phyloP scores from a whole-genome alignment of 2,329 filamentous ascomycete genomes.

The Sporothrix brunneoviolacea region DNA sequence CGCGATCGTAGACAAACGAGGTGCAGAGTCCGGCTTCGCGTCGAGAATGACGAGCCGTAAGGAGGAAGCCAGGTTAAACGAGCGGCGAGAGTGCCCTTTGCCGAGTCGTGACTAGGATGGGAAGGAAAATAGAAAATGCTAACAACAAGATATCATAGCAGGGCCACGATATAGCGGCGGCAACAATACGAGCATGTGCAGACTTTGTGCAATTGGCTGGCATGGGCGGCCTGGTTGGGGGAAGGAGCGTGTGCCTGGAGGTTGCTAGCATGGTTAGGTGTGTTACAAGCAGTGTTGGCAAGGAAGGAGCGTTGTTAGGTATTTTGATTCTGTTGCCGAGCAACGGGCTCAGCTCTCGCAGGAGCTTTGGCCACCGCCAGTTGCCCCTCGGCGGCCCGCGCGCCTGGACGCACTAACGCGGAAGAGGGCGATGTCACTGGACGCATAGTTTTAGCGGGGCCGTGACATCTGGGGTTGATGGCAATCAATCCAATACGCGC shows the following conservation, averaged over 20 bases:
- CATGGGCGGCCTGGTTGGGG: background rate
- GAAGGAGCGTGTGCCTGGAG: conserved; percentile 8
- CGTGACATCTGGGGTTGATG: no score
- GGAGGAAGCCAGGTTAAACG: background rate
- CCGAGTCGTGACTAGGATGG: no score
- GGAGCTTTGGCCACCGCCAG: background rate
- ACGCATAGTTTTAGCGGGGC: no score
- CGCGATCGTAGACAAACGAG: no score
- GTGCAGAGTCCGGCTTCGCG: no score
- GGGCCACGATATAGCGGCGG: conserved; percentile 1
- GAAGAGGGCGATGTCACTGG: no score
- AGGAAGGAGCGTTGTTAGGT: conserved; percentile 1
- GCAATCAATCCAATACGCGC: no score
- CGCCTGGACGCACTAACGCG: background rate
- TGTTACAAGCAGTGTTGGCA: background rate
- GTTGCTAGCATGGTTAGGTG: no score
- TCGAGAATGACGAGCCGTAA: no score
- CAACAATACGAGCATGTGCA: background rate
- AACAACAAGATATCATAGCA: conserved; percentile 6
- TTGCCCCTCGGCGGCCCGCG: background rate
- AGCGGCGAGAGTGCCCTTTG: background rate
- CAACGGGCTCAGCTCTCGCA: background rate
- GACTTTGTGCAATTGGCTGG: no score
- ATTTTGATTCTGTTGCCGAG: conserved; percentile 11
- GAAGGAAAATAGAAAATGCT: background rate